These are phyloP conservation scores for Kwoniella sp. DNA, from an alignment of 768 basidiomycete genomes.

Conservation along the genomic window DNA sequence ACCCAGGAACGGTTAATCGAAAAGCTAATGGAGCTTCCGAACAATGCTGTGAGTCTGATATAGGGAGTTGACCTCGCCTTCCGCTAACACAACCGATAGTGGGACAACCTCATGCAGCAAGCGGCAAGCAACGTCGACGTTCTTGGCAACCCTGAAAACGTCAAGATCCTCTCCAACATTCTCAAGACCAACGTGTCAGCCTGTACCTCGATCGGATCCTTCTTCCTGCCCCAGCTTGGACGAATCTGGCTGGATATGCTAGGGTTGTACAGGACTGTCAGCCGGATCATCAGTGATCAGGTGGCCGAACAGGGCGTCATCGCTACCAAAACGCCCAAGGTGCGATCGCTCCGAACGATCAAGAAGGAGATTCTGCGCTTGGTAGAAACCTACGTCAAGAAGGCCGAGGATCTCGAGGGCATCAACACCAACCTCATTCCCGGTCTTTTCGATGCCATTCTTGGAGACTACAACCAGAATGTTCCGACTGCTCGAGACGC, in stretches of 20 bases:
- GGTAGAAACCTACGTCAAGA: constrained; percentile 96
- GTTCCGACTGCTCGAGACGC: constrained; percentile 90
- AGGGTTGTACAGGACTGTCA: constrained; percentile 94
- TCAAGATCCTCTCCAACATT: constrained; percentile 93
- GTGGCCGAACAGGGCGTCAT: constrained; percentile 80
- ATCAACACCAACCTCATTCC: constrained; percentile 91
- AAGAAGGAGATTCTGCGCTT: constrained; percentile 97
- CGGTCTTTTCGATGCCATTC: constrained; percentile 87
- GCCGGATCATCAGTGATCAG: constrained; percentile 89
- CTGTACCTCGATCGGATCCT: constrained; percentile 91
- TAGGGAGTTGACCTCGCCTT: too few species aligned
- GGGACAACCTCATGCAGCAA: constrained; percentile 96
- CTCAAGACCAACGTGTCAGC: constrained; percentile 98
- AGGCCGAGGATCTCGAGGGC: constrained; percentile 91
- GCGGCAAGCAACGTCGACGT: constrained; percentile 90
- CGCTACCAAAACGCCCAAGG: constrained; percentile 94
- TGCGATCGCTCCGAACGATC: constrained; percentile 87
- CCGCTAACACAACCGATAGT: too few species aligned
- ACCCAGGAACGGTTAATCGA: constrained; percentile 91
- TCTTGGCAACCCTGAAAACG: constrained; percentile 81
- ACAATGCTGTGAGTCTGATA: constrained; percentile 74
- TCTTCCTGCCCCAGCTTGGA: constrained; percentile 95
- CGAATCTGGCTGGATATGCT: constrained; percentile 97
- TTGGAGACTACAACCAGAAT: constrained; percentile 95
- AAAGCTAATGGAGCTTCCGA: constrained; percentile 94